phyloP scores from a whole-genome alignment of 345 rosid species.

The Boechera divaricarpa region DNA sequence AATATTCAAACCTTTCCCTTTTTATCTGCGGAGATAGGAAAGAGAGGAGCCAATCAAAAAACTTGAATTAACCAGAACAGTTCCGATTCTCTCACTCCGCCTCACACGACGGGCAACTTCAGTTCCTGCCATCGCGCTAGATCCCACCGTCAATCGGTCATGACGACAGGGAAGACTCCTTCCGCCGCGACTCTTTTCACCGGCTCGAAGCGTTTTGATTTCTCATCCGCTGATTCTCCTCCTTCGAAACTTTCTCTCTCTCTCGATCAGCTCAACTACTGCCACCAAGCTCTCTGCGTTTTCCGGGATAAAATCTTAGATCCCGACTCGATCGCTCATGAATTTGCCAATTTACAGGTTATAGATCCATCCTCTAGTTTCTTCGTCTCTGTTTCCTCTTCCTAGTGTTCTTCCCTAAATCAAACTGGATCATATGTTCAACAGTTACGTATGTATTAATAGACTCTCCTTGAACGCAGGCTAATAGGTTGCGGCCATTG shows the following conservation, averaged over 20 bases:
- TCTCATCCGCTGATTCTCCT: slow-evolving; percentile 61
- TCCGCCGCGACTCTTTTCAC: slow-evolving; percentile 19
- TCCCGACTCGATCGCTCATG: slow-evolving; percentile 55
- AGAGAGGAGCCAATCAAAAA: slow-evolving; percentile 11
- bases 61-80: background rate
- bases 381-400: background rate
- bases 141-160: slow-evolving; percentile 53
- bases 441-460: background rate
- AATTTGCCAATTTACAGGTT: slow-evolving; percentile 73
- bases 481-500: slow-evolving; percentile 55
- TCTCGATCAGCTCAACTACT: slow-evolving; percentile 61
- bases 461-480: slow-evolving; percentile 45
- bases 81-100: slow-evolving; percentile 32
- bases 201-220: slow-evolving; percentile 42
- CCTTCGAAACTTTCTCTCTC: slow-evolving; percentile 62
- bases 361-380: slow-evolving; percentile 18
- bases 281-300: slow-evolving; percentile 65
- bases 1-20: background rate
- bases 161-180: slow-evolving; percentile 52
- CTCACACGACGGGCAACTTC: slow-evolving; percentile 66
- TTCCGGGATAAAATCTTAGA: slow-evolving; percentile 53
- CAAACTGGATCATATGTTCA: too few relatives aligned
- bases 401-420: too few relatives aligned
- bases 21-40: background rate
- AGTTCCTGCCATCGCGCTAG: slow-evolving; percentile 51